These are phyloP conservation scores for Ochromonas danica DNA, from an alignment of 108 stramenopile species.

Conservation along the genomic window DNA sequence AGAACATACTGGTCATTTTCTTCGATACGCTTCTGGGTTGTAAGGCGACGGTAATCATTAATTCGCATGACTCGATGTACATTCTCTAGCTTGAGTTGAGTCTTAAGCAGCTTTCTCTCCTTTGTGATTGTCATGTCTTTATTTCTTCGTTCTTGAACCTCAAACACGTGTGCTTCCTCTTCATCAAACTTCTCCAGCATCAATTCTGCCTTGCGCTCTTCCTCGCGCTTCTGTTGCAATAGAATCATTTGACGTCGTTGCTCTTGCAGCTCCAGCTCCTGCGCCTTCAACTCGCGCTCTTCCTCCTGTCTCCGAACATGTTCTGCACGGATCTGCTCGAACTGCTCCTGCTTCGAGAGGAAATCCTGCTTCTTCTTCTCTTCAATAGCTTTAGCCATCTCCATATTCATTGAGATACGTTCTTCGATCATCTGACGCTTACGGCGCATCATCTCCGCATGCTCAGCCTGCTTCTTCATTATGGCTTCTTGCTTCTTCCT, in stretches of 20 bases:
- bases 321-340: constrained; percentile 40
- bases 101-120: constrained; percentile 52
- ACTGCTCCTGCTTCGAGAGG: constrained; percentile 42
- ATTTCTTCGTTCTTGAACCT: constrained; percentile 35
- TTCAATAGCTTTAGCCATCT: constrained; percentile 39
- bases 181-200: constrained; percentile 54
- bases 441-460: constrained; percentile 32
- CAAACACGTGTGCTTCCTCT: constrained; percentile 43
- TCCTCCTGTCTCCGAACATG: constrained; percentile 38
- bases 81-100: constrained; percentile 67
- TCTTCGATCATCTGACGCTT: constrained; percentile 41
- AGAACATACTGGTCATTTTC: constrained; percentile 42
- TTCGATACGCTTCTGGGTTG: constrained; percentile 63
- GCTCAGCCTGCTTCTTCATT: constrained; percentile 32
- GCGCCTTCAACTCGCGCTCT: constrained; percentile 41
- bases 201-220: constrained; percentile 51
- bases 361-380: constrained; percentile 52
- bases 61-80: constrained; percentile 66
- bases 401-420: constrained; percentile 38
- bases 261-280: constrained; percentile 46
- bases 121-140: constrained; percentile 42
- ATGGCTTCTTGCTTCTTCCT: constrained; percentile 33
- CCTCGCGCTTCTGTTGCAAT: constrained; percentile 50
- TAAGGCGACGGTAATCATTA: constrained; percentile 62
- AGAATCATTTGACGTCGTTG: constrained; percentile 51